phyloP scores from a whole-genome alignment of 495 filamentous ascomycete species.

The Diplogelasinospora grovesii region DNA sequence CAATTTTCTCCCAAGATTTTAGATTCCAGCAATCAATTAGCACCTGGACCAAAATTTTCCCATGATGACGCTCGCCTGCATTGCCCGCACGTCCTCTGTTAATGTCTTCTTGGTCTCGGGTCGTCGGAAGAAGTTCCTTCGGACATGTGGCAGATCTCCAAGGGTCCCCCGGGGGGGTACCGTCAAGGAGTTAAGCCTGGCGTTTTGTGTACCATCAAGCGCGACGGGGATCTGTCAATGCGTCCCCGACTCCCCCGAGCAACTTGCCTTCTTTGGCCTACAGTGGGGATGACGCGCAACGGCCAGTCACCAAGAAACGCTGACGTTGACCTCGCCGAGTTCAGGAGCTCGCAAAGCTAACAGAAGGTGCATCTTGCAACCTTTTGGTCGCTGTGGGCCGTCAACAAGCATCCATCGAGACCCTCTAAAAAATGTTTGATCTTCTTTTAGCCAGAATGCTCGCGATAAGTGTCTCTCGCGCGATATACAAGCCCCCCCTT shows the following conservation, averaged over 20 bases:
- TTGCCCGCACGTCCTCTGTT: conserved; percentile 8
- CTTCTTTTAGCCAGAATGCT: conserved; percentile 43
- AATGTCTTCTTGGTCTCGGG: conserved; percentile 14
- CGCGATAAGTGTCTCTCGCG: conserved; percentile 11
- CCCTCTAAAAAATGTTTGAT: conserved; percentile 34
- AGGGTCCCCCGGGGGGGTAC: background rate
- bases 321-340: too few relatives aligned
- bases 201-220: conserved; percentile 2
- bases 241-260: conserved; percentile 1
- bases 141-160: conserved; percentile 16
- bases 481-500: conserved; percentile 11
- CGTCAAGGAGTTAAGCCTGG: background rate
- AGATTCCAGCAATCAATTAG: too few relatives aligned
- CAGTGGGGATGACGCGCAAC: too few relatives aligned
- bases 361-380: too few relatives aligned
- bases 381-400: conserved; percentile 11
- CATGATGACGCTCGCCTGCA: conserved; percentile 1
- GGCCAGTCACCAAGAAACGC: too few relatives aligned
- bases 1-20: too few relatives aligned
- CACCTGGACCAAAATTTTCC: too few relatives aligned
- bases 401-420: too few relatives aligned
- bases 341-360: too few relatives aligned
- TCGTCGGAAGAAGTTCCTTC: conserved; percentile 20
- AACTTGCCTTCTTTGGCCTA: too few relatives aligned
- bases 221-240: conserved; percentile 12